Evolutionary conservation across 2,329 filamentous ascomycete genomes (phyloP), one percentile per base, ranked within the genome.

Genomic region (Sphaerulina populicola): DNA sequence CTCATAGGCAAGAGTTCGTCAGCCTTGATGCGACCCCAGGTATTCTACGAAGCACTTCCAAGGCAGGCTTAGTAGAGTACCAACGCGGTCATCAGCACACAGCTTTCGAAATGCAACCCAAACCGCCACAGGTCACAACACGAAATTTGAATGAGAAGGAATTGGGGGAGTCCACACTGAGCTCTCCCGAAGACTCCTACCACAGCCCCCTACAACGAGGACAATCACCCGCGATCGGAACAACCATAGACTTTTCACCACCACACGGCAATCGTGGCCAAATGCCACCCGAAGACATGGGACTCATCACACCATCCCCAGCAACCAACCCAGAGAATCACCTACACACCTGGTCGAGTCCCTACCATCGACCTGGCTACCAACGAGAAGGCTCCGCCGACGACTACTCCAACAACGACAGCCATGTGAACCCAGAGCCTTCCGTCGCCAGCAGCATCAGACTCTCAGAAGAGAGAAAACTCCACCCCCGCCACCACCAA

Each of bases 1-100:
- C 53, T n/a, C 69, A 72, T 53, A 80, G 85, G 65, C 80, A 81
- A 61, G 91, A 97, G 68, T 97, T 96, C 62, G 86, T 95, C 57
- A 94, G 88, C 36, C 83, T 86, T 41, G 91, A 96, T 65, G 88
- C 89, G 1, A 50, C 57, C 40, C 56, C 56, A 39, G 47, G 58
- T 11, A 50, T 54, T 37, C 57, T 59, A 45, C 56, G 61, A n/a
- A 47, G 53, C n/a, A 50, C 53, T 33, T 60, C 63, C 8, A 54
- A 60, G 27, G 53, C 54, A n/a, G 51, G 58, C 15, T 44, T 60
- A 14, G 38, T 62, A 5, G 51, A 57, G 9, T 61, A 61, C 44
- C 56, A 60, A 30, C 56, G 60, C 6, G 61, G 63, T 6, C 59
- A 64, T 45, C 60, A 62, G 45, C 59, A 54, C 48, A 62, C 62